Percentiles rank a stretch among this genome's conserved stretches.
phyloP scores from a whole-genome alignment of 768 basidiomycete species.

The Termitomyces sp. region DNA sequence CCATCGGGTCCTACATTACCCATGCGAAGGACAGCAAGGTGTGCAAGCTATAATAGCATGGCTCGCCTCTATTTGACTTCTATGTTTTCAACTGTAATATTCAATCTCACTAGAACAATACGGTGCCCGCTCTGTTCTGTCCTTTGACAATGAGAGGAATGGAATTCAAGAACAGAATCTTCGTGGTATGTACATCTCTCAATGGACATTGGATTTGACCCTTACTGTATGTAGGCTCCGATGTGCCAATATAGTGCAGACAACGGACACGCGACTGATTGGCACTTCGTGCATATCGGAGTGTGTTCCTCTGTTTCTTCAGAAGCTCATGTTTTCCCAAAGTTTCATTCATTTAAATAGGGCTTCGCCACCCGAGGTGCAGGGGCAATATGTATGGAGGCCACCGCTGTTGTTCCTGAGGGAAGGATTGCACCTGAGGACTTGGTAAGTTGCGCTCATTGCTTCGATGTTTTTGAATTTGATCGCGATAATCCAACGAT shows the following conservation, averaged over 20 bases:
- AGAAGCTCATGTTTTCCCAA: background rate
- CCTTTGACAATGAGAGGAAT: constrained; percentile 58
- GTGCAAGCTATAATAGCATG: no score
- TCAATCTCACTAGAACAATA: constrained; percentile 37
- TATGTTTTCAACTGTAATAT: background rate
- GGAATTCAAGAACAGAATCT: constrained; percentile 74
- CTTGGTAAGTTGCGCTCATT: constrained; percentile 36
- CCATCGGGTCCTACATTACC: constrained; percentile 38
- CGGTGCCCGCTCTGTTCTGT: constrained; percentile 59
- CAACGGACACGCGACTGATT: constrained; percentile 74
- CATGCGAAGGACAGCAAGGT: constrained; percentile 2
- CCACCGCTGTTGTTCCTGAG: constrained; percentile 69
- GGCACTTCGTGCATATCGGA: constrained; percentile 80
- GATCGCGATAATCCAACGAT: background rate
- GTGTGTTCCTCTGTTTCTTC: constrained; percentile 24
- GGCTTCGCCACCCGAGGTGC: constrained; percentile 69
- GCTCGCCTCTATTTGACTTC: background rate
- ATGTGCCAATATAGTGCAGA: constrained; percentile 85
- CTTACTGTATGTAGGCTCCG: constrained; percentile 45
- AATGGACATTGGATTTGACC: background rate
- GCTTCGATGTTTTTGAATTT: no score
- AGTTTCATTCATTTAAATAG: constrained; percentile 27
- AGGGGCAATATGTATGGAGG: constrained; percentile 70
- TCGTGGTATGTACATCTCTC: constrained; percentile 42
- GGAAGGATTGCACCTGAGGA: constrained; percentile 78